phyloP scores from a whole-genome alignment of 441 rosid genomes.

The Flueggea neowawraea region DNA sequence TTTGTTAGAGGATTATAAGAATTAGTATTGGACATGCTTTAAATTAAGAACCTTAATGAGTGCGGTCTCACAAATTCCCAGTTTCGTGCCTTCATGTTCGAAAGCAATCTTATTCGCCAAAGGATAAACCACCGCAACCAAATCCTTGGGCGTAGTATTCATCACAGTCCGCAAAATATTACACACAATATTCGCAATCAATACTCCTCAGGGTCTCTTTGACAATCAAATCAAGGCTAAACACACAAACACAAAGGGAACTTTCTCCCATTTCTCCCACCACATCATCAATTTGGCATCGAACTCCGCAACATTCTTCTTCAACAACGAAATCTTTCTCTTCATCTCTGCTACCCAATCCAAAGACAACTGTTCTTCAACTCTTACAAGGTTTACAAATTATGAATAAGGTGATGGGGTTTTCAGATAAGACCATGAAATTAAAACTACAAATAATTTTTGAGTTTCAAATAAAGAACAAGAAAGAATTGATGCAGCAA shows the following conservation, averaged over 20 bases:
- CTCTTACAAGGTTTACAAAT: too few relatives aligned
- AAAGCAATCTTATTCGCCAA: conserved; percentile 78
- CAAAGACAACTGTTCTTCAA: background rate
- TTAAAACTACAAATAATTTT: too few relatives aligned
- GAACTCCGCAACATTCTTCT: conserved; percentile 63
- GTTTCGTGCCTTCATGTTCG: conserved; percentile 80
- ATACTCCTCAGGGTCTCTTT: conserved; percentile 58
- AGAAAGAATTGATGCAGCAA: too few relatives aligned
- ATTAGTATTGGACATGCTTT: too few relatives aligned
- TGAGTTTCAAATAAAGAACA: too few relatives aligned
- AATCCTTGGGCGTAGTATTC: conserved; percentile 70
- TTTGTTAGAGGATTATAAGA: too few relatives aligned
- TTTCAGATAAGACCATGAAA: too few relatives aligned
- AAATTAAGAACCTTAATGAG: conserved; percentile 50
- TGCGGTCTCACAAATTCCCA: conserved; percentile 77
- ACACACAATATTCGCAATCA: conserved; percentile 76
- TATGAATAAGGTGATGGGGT: too few relatives aligned
- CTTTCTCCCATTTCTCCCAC: conserved; percentile 79
- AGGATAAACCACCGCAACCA: conserved; percentile 64
- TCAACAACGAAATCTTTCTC: conserved; percentile 51
- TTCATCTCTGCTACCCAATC: conserved; percentile 46
- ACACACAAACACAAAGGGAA: conserved; percentile 72
- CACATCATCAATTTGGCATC: conserved; percentile 46
- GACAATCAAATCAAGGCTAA: conserved; percentile 71
- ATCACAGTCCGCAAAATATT: conserved; percentile 85